Evolutionary conservation across 306 rosid genomes (phyloP), one percentile per base, ranked within the genome.

Genomic region (Cicer arietinum): DNA sequence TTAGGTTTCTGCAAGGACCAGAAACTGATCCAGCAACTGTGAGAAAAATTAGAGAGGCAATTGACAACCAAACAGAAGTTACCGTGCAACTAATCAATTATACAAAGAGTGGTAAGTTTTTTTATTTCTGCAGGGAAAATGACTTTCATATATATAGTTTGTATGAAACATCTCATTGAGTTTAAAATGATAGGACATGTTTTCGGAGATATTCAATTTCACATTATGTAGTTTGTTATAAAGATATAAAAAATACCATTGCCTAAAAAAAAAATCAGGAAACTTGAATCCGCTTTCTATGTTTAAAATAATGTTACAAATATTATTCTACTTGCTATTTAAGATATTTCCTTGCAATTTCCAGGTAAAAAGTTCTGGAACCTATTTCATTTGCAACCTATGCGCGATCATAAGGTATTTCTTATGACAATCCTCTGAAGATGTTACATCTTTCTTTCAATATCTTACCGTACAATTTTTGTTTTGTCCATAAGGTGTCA

Each of bases 301-400:
- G 37, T 30, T 30, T 30, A 30, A 30, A 30, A 58, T 20, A 68
- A 40, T 45, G 16, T 46, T 69, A 35, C 52, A 22, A 40, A 18
- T 17, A 67, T 69, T 68, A 51, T 69, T 74, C 46, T 45, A 66
- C 72, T 73, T 75, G 45, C 54, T 81, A 37, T n/a, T 48, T 30
- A 83, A 58, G 64, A 73, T 74, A 35, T 86, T 68, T 84, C 52
- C 35, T 20, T 72, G 71, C 25, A 43, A 84, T 47, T 60, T 13
- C 11, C 88, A 94, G 99, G 99, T 30, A 92, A 94, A 72, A 94
- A 92, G 86, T 94, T 94, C 80, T 94, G 99, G 99, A 94, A 94
- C 78, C 69, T 94, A 71, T 94, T 94, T 85, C 99, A 94, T 83
- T 85, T 94, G 66, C 99, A 94, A 86, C 96, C 99, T 44, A 94